Conservation (phyloP, 371 early-diverging fungal species). For the Haplosporangium sp. region DNA sequence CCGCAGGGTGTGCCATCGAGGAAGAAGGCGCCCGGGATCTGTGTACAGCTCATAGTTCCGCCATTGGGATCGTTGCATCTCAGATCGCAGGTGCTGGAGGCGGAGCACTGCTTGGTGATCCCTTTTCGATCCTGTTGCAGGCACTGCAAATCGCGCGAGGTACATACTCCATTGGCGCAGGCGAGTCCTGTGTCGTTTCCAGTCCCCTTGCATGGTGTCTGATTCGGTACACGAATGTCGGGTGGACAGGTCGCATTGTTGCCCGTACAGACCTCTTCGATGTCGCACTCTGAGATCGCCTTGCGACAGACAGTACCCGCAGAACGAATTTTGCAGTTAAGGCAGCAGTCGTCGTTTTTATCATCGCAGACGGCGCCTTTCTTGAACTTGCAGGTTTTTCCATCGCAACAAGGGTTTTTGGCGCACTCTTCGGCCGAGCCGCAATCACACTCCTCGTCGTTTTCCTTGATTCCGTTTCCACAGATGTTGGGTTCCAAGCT, state of each 20-base stretch:
- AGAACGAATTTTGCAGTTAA: slow-evolving; percentile 75
- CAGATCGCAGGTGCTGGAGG: slow-evolving; percentile 71
- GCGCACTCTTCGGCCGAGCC: slow-evolving; percentile 79
- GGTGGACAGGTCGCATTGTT: slow-evolving; percentile 78
- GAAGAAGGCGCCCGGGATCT: slow-evolving; percentile 80
- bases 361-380: slow-evolving; percentile 77
- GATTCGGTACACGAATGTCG: slow-evolving; percentile 75
- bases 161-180: slow-evolving; percentile 93
- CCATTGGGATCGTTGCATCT: slow-evolving; percentile 71
- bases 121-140: slow-evolving; percentile 64
- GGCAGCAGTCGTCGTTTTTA: slow-evolving; percentile 86
- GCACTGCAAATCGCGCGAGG: slow-evolving; percentile 88
- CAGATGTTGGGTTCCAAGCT: slow-evolving; percentile 82
- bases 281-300: slow-evolving; percentile 84
- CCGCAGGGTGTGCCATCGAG: slow-evolving; percentile 94
- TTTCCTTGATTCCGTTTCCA: slow-evolving; percentile 94
- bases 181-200: slow-evolving; percentile 51
- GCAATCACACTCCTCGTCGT: slow-evolving; percentile 95
- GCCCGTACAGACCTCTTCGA: slow-evolving; percentile 86
- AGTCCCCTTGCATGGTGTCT: slow-evolving; percentile 66
- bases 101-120: slow-evolving; percentile 44
- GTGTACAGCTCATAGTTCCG: slow-evolving; percentile 63
- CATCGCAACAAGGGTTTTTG: slow-evolving; percentile 85
- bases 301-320: slow-evolving; percentile 78
- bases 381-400: slow-evolving; percentile 83